These are phyloP conservation scores for Diaporthe citri DNA, from an alignment of 2,329 filamentous ascomycete species.

Conservation along the genomic window DNA sequence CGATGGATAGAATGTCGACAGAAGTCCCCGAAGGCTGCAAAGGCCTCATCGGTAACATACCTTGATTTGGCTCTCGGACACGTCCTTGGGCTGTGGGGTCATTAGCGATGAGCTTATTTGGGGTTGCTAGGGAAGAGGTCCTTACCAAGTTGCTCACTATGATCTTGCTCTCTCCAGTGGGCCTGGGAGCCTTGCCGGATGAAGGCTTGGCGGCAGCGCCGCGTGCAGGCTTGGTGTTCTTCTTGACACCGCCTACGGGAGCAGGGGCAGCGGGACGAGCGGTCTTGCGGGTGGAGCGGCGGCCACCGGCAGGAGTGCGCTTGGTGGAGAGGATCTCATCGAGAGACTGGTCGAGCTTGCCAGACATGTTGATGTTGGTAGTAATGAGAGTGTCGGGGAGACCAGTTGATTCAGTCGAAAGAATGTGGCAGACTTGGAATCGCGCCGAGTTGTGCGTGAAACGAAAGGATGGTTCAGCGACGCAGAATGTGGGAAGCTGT, in stretches of 20 bases:
- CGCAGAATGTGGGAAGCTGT: neutral
- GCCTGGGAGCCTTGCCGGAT: slow-evolving; percentile 73
- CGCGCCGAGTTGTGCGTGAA: slow-evolving; percentile 18
- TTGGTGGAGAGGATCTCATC: slow-evolving; percentile 94
- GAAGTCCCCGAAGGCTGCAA: slow-evolving; percentile 75
- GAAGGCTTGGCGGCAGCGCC: slow-evolving; percentile 69
- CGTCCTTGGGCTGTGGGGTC: slow-evolving; percentile 83
- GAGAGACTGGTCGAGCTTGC: slow-evolving; percentile 96
- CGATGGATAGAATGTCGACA: slow-evolving; percentile 69
- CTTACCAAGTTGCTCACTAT: slow-evolving; percentile 98
- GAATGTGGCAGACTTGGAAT: slow-evolving; percentile 10
- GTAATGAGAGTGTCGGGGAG: slow-evolving; percentile 40
- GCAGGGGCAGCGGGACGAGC: slow-evolving; percentile 68
- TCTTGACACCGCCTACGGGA: slow-evolving; percentile 88
- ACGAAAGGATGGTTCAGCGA: slow-evolving; percentile 18
- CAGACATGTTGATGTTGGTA: slow-evolving; percentile 74
- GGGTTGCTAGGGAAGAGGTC: slow-evolving; percentile 41
- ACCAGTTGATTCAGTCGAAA: slow-evolving; percentile 35
- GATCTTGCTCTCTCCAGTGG: slow-evolving; percentile 88
- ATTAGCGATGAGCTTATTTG: slow-evolving; percentile 58
- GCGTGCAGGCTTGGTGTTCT: slow-evolving; percentile 75
- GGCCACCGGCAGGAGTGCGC: slow-evolving; percentile 69
- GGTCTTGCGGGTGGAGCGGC: slow-evolving; percentile 63
- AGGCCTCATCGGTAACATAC: slow-evolving; percentile 96
- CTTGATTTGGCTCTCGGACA: slow-evolving; percentile 98